Percentiles rank a stretch among this genome's conserved stretches.
Evolutionary conservation across 495 filamentous ascomycete genomes (phyloP).

Genomic region (Penicillium atrosanguineum): DNA sequence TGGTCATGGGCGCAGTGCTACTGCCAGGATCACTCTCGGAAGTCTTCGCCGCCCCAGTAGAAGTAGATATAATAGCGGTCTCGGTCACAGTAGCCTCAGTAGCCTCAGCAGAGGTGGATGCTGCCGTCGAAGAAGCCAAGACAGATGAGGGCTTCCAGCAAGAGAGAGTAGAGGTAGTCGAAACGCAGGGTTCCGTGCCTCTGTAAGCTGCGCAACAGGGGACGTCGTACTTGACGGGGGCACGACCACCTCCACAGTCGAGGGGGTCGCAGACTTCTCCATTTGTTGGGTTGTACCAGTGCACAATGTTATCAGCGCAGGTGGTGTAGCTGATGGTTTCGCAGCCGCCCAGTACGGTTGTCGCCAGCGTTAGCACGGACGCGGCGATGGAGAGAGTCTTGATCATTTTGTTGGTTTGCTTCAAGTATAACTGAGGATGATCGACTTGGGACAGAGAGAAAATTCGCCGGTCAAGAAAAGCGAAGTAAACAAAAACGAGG

Average conservation of each 20-base stretch:
- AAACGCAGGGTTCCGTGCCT: conserved; percentile 38
- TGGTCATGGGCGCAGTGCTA: conserved; percentile 9
- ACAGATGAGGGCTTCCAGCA: conserved; percentile 21
- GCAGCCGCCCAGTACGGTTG: conserved; percentile 14
- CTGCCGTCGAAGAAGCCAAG: conserved; percentile 1
- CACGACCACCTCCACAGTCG: conserved; percentile 59
- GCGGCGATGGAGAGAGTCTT: conserved; percentile 11
- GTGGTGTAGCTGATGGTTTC: conserved; percentile 17
- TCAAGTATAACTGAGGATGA: neutral
- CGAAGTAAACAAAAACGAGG: neutral
- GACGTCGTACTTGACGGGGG: conserved; percentile 53
- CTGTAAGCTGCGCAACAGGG: conserved; percentile 55
- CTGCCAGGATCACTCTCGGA: conserved; percentile 3
- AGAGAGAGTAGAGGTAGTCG: conserved; percentile 41
- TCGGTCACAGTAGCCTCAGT: conserved; percentile 1
- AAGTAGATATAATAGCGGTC: neutral
- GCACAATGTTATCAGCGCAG: conserved; percentile 37
- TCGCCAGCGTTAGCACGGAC: conserved; percentile 16
- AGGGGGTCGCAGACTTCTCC: conserved; percentile 54
- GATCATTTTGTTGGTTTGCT: conserved; percentile 1
- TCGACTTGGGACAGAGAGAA: neutral
- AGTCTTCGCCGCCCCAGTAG: neutral
- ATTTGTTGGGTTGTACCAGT: conserved; percentile 50
- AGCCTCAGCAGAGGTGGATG: conserved; percentile 4
- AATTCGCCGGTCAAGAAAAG: neutral